phyloP scores from a whole-genome alignment of 345 rosid species.

The Gossypium rotundifolium region DNA sequence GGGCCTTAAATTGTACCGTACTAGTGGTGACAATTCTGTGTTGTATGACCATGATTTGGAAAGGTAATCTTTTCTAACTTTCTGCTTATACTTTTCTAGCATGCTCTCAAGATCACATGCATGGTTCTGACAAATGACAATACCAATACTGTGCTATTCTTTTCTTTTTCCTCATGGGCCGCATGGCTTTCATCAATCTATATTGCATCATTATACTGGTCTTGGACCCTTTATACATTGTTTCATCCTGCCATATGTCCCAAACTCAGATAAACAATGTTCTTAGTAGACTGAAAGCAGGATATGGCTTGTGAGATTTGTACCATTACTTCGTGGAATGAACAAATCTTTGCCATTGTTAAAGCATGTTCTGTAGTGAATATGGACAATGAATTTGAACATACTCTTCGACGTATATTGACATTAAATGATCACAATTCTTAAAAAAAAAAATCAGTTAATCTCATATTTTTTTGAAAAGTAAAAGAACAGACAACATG shows the following conservation, averaged over 20 bases:
- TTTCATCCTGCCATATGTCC: not conserved
- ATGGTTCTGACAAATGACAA: not conserved
- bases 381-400: not conserved
- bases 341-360: not conserved
- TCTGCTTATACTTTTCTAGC: not conserved
- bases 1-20: slow-evolving; percentile 73
- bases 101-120: not conserved
- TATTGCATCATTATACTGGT: not conserved
- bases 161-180: not conserved
- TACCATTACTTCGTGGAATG: not conserved
- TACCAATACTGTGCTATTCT: not conserved
- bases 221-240: not conserved
- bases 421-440: not conserved
- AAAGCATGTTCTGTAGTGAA: not conserved
- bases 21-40: slow-evolving; percentile 86
- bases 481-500: not conserved
- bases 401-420: not conserved
- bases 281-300: not conserved
- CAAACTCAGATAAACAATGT: not conserved
- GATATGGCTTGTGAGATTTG: not conserved
- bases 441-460: not conserved
- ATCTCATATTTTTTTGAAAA: not conserved
- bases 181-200: not conserved
- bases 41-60: slow-evolving; percentile 93
- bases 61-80: slow-evolving; percentile 39